phyloP scores from a whole-genome alignment of 352 stramenopile species.

The Phytophthora syringae region DNA sequence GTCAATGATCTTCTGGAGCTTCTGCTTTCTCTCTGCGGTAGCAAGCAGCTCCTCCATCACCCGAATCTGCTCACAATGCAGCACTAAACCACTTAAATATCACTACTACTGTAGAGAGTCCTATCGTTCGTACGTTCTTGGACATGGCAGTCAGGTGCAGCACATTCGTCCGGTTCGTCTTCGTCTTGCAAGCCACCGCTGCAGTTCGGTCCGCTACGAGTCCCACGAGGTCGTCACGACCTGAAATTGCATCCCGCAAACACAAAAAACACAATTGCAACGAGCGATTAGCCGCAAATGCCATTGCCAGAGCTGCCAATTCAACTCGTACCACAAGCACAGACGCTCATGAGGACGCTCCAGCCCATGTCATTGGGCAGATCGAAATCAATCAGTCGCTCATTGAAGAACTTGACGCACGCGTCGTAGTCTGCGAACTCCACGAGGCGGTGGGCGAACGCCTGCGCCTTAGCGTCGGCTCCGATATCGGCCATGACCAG shows the following conservation, averaged over 20 bases:
- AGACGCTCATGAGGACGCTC: slow-evolving; percentile 85
- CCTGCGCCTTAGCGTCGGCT: slow-evolving; percentile 46
- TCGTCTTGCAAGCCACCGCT: slow-evolving; percentile 62
- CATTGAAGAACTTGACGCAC: slow-evolving; percentile 66
- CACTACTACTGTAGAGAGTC: too few species aligned
- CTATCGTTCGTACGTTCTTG: slow-evolving; percentile 74
- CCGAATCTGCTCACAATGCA: slow-evolving; percentile 36
- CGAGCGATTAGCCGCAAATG: background rate
- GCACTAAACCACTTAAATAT: background rate
- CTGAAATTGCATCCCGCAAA: slow-evolving; percentile 32
- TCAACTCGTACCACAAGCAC: slow-evolving; percentile 57
- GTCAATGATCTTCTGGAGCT: slow-evolving; percentile 59
- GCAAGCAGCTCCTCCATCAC: slow-evolving; percentile 65
- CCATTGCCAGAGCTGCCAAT: background rate
- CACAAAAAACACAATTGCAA: slow-evolving; percentile 9
- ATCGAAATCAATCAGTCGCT: slow-evolving; percentile 71
- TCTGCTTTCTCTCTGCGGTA: slow-evolving; percentile 52
- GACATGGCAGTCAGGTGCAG: slow-evolving; percentile 83
- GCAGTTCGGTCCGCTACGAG: slow-evolving; percentile 60
- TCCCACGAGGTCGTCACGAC: slow-evolving; percentile 66
- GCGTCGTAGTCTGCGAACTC: slow-evolving; percentile 69
- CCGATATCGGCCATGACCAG: slow-evolving; percentile 6
- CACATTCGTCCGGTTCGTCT: slow-evolving; percentile 73
- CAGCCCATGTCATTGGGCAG: slow-evolving; percentile 63
- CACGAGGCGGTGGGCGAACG: slow-evolving; percentile 78